Base-by-base conservation (phyloP, 805 yeast genomes). In the Myxozyma neglecta region DNA sequence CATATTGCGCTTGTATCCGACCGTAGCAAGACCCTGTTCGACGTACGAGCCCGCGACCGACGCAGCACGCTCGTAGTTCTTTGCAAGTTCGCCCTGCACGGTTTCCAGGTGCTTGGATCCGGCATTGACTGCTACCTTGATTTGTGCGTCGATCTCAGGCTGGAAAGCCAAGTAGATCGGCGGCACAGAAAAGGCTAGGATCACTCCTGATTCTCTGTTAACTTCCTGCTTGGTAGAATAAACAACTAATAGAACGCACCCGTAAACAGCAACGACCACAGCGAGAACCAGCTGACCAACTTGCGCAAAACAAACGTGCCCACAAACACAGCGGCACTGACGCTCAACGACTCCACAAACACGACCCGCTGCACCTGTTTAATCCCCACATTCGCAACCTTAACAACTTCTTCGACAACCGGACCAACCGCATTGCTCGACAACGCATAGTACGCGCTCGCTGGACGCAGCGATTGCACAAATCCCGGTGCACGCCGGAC, bases 151-250 rank as follows among this genome's bases (percentile, higher is more conserved):
- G 71, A 92, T 88, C 79, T 89, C 87, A 71, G 81, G 81, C 81
- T 90, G 86, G 83, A 88, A 85, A 68, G 81, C 81, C 70, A 83
- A 77, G 80, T 92, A 93, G 65, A 87, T 71, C 35, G 82, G 83
- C 61, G 98, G 98, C 49, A 83, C 78, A 48, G 96, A 76, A 81
- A 93, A 93, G 14, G 87, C 81, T 20, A 79, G 72, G 53, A 89
- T 74, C 53, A 86, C 85, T 48, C 84, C 74, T 53, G 82, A 72
- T 68, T 4, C 87, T 6, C 32, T 51, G 44, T 45, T 9, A 36
- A 14, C 7, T 34, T 11, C 36, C 8, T 32, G 24, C 7, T 39
- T n/a, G 50, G 20, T 14, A 39, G 24, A n/a, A 7, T 50, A 35
- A 11, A 50, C 14, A 20, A 42, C 5, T n/a, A 43, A 34, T 40